Evolutionary conservation across 345 rosid genomes (phyloP).

Genomic region (Eucalyptus regnans): DNA sequence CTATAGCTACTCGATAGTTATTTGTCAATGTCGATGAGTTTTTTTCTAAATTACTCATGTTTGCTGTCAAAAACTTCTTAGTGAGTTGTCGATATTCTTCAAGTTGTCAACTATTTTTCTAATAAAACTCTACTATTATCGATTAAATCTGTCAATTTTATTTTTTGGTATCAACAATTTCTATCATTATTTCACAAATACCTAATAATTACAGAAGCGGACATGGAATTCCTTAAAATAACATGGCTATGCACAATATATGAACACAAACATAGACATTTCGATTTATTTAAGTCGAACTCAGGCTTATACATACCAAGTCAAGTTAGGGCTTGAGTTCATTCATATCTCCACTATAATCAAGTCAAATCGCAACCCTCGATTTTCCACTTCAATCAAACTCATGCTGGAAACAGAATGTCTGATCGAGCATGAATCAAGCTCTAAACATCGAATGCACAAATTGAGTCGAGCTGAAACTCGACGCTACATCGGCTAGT

Average conservation of each 20-base stretch:
- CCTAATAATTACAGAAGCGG: background rate
- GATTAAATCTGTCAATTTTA: background rate
- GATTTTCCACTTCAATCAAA: background rate
- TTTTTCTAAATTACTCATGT: background rate
- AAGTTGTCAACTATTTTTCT: background rate
- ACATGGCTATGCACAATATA: background rate
- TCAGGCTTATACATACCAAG: background rate
- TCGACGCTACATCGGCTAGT: background rate
- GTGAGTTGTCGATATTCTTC: background rate
- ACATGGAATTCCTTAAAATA: background rate
- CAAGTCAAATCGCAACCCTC: background rate
- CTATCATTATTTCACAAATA: background rate
- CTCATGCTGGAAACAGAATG: background rate
- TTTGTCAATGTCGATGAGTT: background rate
- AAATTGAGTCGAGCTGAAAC: background rate
- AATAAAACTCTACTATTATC: background rate
- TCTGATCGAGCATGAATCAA: background rate
- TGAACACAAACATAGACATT: background rate
- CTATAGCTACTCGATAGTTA: background rate
- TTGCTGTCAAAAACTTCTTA: background rate
- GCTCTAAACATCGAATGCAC: background rate
- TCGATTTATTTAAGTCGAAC: background rate
- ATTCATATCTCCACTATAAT: background rate
- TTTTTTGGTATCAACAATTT: background rate
- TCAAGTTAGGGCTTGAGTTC: background rate